A percentile compares a stretch with the other conserved stretches of the same genome.
Evolutionary conservation across 345 rosid genomes (phyloP).

Genomic region (Mallotus nudiflorus): DNA sequence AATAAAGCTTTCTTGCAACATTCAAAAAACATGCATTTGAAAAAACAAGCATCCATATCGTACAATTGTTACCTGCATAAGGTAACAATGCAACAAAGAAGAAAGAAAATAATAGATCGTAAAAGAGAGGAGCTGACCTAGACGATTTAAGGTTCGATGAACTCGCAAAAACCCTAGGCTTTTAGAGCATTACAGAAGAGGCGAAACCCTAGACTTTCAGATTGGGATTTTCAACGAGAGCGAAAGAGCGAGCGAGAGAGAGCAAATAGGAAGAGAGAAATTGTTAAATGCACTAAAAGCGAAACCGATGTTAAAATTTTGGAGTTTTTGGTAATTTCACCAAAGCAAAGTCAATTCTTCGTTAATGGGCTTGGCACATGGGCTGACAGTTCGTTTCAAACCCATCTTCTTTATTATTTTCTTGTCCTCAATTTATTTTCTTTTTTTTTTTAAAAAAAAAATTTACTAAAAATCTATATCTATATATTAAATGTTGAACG

Average conservation of each 20-base stretch:
- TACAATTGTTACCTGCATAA: no score
- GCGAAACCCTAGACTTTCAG: no score
- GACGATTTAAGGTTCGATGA: not conserved
- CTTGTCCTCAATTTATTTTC: no score
- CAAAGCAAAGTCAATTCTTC: no score
- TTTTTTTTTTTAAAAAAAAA: no score
- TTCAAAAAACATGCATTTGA: not conserved
- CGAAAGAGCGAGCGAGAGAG: not conserved
- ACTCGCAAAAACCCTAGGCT: constrained; percentile 9
- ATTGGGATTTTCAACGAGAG: constrained; percentile 7
- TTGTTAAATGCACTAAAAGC: not conserved
- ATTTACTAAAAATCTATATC: no score
- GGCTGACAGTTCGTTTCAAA: no score
- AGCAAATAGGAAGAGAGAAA: not conserved
- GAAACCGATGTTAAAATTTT: not conserved
- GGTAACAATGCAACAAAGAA: not conserved
- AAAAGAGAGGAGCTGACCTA: constrained; percentile 10
- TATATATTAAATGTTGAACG: no score
- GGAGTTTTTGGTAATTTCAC: not conserved
- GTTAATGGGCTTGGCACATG: not conserved
- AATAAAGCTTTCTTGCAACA: no score
- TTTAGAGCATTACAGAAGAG: not conserved
- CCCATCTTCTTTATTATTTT: no score
- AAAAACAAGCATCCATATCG: no score
- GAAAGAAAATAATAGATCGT: not conserved